phyloP scores from a whole-genome alignment of 2,329 filamentous ascomycete genomes.

The Fusarium nodosum region DNA sequence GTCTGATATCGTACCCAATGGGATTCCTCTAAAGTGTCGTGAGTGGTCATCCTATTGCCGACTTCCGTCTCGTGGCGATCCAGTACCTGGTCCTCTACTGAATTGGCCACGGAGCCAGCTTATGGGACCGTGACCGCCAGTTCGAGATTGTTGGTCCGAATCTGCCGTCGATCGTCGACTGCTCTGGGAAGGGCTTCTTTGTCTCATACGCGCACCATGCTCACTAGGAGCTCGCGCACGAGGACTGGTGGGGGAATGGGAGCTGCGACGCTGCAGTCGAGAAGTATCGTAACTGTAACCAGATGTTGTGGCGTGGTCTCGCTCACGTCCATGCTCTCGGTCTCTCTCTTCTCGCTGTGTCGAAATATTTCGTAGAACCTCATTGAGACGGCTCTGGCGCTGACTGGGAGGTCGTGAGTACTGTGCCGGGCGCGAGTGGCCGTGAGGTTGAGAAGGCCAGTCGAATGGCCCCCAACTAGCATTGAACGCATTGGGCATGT shows the following conservation, averaged over 20 bases:
- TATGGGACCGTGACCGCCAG: conserved; percentile 56
- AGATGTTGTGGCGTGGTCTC: conserved; percentile 45
- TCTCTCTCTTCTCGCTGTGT: conserved; percentile 48
- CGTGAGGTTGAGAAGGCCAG: background rate
- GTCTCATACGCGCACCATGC: conserved; percentile 53
- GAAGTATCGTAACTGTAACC: conserved; percentile 54
- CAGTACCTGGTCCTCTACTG: conserved; percentile 48
- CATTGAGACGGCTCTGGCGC: conserved; percentile 50
- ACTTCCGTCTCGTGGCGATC: conserved; percentile 50
- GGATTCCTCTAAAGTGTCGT: conserved; percentile 19
- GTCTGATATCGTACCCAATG: conserved; percentile 8
- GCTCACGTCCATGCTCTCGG: conserved; percentile 43
- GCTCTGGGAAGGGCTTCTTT: conserved; percentile 57
- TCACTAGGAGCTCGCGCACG: conserved; percentile 49
- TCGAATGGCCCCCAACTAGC: conserved; percentile 14
- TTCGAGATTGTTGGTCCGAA: conserved; percentile 50
- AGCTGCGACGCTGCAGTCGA: conserved; percentile 55
- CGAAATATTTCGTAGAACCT: conserved; percentile 52
- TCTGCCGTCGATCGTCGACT: conserved; percentile 51
- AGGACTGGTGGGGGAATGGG: conserved; percentile 57
- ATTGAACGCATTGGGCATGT: background rate
- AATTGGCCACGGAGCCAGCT: conserved; percentile 62
- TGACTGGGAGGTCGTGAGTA: conserved; percentile 48
- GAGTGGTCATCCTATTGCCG: conserved; percentile 46
- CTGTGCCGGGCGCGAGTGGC: conserved; percentile 34